Conservation (phyloP, 805 yeast species). For the Starmerella powellii region DNA sequence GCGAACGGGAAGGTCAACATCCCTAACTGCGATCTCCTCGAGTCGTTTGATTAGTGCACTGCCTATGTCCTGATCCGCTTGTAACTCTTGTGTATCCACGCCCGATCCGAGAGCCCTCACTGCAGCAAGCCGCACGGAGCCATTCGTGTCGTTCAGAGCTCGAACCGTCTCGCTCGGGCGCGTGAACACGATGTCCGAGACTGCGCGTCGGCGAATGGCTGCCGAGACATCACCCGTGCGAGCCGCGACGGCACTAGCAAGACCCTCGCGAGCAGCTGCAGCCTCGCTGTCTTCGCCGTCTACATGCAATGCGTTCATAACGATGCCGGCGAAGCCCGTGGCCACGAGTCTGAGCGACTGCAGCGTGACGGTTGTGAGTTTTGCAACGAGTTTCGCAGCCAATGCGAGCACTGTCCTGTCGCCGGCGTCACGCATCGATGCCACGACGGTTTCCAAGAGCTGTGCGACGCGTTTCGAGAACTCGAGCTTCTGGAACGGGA, state of each 20-base stretch:
- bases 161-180: neutral
- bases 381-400: constrained; percentile 3
- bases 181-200: neutral
- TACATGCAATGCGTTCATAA: neutral
- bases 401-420: constrained; percentile 3
- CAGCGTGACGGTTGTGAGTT: constrained; percentile 6
- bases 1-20: constrained; percentile 17
- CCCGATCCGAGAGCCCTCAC: constrained; percentile 1
- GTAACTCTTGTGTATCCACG: too few species aligned
- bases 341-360: constrained; percentile 20
- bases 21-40: constrained; percentile 13
- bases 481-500: constrained; percentile 8
- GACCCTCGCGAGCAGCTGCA: neutral
- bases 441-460: constrained; percentile 1
- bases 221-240: constrained; percentile 11
- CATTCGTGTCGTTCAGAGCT: constrained; percentile 14
- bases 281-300: neutral
- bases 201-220: constrained; percentile 10
- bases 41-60: constrained; percentile 1
- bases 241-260: neutral
- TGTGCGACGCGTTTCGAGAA: constrained; percentile 8
- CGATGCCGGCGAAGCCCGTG: neutral
- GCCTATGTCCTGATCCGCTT: too few species aligned
- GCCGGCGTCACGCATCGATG: constrained; percentile 9
- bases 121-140: constrained; percentile 16